phyloP scores from a whole-genome alignment of 2,329 filamentous ascomycete genomes.

The Ciborinia camelliae region DNA sequence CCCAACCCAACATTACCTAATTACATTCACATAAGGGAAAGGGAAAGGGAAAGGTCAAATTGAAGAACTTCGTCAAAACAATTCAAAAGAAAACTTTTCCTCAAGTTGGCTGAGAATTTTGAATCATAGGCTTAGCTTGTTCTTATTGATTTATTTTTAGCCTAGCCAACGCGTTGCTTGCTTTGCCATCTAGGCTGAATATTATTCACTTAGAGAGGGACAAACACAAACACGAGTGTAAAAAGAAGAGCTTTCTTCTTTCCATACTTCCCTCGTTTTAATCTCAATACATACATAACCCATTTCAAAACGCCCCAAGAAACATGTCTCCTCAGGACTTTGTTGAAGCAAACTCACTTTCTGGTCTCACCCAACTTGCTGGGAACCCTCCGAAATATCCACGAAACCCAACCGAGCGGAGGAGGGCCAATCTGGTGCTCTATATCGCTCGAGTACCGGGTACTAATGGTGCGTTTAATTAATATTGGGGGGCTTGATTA shows the following conservation, averaged over 20 bases:
- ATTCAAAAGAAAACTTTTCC: background rate
- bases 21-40: background rate
- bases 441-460: conserved; percentile 95
- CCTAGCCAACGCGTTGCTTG: background rate
- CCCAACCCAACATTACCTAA: too few species aligned
- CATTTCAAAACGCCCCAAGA: background rate
- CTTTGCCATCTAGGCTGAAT: conserved; percentile 5
- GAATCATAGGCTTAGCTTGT: background rate
- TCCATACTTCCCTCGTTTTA: background rate
- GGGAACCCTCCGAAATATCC: conserved; percentile 85
- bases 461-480: conserved; percentile 63
- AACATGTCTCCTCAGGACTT: conserved; percentile 26
- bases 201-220: background rate
- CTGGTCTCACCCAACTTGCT: conserved; percentile 74
- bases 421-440: conserved; percentile 69
- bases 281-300: background rate
- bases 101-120: background rate
- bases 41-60: background rate
- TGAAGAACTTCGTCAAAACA: background rate
- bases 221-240: too few species aligned
- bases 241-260: background rate
- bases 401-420: conserved; percentile 66
- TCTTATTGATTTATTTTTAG: background rate
- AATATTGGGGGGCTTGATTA: conserved; percentile 4
- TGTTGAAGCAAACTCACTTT: conserved; percentile 79